Conservation (phyloP, 371 early-diverging fungal species). For the Chytridium lagenaria region DNA sequence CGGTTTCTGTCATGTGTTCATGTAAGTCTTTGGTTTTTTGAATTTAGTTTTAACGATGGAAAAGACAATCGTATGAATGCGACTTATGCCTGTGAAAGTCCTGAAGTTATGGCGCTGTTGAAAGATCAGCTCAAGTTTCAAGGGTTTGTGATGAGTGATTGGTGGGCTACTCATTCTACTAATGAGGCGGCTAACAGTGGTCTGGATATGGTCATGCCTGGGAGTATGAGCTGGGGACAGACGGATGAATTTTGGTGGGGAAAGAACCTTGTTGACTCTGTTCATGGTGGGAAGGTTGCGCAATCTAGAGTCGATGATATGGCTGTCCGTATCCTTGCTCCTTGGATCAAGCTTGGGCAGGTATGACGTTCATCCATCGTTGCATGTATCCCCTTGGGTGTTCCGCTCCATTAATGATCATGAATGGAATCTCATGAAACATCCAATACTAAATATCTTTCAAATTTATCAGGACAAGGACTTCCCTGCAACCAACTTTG, state of each 20-base stretch:
- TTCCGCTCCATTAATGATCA: neutral
- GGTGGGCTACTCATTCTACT: slow-evolving; percentile 47
- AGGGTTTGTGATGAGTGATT: slow-evolving; percentile 51
- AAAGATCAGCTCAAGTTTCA: slow-evolving; percentile 61
- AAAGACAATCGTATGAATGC: slow-evolving; percentile 57
- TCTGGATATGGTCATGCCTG: slow-evolving; percentile 68
- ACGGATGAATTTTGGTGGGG: slow-evolving; percentile 39
- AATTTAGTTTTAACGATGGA: neutral
- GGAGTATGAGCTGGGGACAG: slow-evolving; percentile 26
- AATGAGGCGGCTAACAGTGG: slow-evolving; percentile 49
- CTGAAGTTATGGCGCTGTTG: slow-evolving; percentile 48
- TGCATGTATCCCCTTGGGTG: neutral
- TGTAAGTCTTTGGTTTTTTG: slow-evolving; percentile 22
- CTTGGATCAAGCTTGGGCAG: slow-evolving; percentile 54
- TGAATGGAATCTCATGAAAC: no score
- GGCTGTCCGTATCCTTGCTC: slow-evolving; percentile 61
- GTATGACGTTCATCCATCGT: neutral
- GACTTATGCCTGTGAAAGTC: slow-evolving; percentile 61
- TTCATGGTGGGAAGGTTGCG: slow-evolving; percentile 29
- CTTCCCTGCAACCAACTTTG: slow-evolving; percentile 54
- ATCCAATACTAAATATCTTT: no score
- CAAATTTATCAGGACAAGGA: slow-evolving; percentile 41
- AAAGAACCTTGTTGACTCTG: slow-evolving; percentile 29
- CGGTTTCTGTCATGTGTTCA: slow-evolving; percentile 62
- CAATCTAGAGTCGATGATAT: slow-evolving; percentile 55